A percentile compares a stretch with the other conserved stretches of the same genome.
Evolutionary conservation across 441 rosid species (phyloP).

Genomic region (Metrosideros polymorpha): DNA sequence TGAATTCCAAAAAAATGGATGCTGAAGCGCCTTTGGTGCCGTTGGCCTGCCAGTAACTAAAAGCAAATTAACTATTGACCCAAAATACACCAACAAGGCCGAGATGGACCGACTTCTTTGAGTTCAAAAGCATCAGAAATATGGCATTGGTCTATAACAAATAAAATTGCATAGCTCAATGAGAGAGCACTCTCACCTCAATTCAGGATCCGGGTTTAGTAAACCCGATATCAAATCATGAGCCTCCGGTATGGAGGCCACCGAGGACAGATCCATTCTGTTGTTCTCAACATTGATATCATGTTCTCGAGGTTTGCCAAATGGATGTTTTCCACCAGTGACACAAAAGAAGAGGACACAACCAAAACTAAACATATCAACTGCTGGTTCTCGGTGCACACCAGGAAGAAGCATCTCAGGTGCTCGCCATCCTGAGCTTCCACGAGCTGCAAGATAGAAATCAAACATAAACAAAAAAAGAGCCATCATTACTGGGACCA

Average conservation of each 20-base stretch:
- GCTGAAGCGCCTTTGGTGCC: no score
- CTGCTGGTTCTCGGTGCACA: conserved; percentile 74
- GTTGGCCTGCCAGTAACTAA: no score
- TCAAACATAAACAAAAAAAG: background rate
- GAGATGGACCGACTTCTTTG: background rate
- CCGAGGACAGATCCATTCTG: conserved; percentile 47
- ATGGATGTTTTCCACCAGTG: conserved; percentile 84
- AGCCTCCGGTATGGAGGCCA: conserved; percentile 69
- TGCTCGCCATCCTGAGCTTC: conserved; percentile 98
- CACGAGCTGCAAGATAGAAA: conserved; percentile 41
- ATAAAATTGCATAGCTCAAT: background rate
- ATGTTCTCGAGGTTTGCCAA: conserved; percentile 72
- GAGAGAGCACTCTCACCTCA: conserved; percentile 34
- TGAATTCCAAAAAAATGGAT: conserved; percentile 74
- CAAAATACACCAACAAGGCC: background rate
- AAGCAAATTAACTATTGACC: no score
- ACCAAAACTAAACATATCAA: conserved; percentile 83
- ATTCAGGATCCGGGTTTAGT: conserved; percentile 52
- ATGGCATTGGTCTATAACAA: background rate
- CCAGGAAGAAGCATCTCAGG: conserved; percentile 66
- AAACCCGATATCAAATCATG: conserved; percentile 50
- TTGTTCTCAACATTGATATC: conserved; percentile 61
- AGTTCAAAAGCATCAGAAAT: background rate
- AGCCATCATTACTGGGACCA: background rate
- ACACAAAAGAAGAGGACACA: conserved; percentile 73